Evolutionary conservation across 495 filamentous ascomycete genomes (phyloP), one percentile per base, ranked within the genome.

Genomic region (Recurvomyces mirabilis): DNA sequence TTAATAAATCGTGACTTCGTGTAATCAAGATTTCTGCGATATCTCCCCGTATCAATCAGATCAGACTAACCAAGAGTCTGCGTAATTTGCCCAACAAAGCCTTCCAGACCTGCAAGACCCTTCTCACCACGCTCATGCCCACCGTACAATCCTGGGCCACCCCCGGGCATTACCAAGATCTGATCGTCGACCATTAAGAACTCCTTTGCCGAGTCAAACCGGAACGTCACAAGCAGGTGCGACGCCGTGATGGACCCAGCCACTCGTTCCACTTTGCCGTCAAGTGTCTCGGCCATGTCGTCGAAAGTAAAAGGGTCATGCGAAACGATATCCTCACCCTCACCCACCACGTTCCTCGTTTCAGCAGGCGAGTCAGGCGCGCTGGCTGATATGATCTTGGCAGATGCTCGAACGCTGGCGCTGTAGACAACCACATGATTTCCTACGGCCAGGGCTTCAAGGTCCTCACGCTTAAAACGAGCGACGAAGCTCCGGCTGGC

Each of bases 121-220:
- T 78, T 61, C 65, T 71, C 46, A 52, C 71, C 57, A 60, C 76
- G 57, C 68, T 76, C 57, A 64, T 60, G 51, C 5, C 65, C 64
- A 24, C 58, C 58, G 51, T 63, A 68, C 38, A 72, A 43, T 0
- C 66, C 69, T 36, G 68, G 64, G 1, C 69, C 70, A 5, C 71
- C 71, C 3, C 77, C 76, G 0, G 79, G 81, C 73, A 85, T 78
- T 5, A 96, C 68, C 41, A 98, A 65, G 18, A 95, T 79, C 44
- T 74, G 75, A 13, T 79, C 80, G 1, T 80, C 89, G 10, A 84
- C 52, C 61, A 93, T 84, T 30, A 95, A 68, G 82, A 86, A 96
- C 58, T 95, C 88, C 21, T 79, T 72, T 33, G 74, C 79, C 5
- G 76, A 75, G 11, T 83, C 64, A 42, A 98, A 76, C 31, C 81